Base-by-base conservation (phyloP, 2,329 filamentous ascomycete genomes). In the Xylariomycetidae sp. region DNA sequence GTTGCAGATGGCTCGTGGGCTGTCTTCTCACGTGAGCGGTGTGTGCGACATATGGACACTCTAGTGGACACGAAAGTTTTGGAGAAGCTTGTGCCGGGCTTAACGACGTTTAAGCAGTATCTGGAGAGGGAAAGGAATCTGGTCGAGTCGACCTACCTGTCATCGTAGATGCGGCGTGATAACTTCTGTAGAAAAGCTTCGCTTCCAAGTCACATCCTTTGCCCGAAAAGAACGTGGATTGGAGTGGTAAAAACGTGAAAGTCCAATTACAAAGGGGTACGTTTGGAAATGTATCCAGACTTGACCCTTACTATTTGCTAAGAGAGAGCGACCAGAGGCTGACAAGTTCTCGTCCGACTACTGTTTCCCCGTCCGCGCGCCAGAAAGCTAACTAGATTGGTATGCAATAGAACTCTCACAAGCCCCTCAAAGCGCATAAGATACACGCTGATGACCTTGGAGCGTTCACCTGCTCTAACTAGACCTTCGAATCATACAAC, bases 1-100 rank as follows among this genome's bases (percentile, higher is more conserved):
- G 18, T 30, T 20, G 35, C 31, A 2, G 13, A 27, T n/a, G 35
- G 35, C 12, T 34, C 31, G 17, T 13, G 31, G 31, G 7, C 26
- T 12, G 15, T 28, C n/a, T 19, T 34, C 24, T 16, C 31, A 8
- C 20, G 20, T 23, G 20, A 12, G 20, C 8, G 20, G 8, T 8
- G 20, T 12, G 12, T 23, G 12, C 12, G 20, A 8, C 12, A 23
- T 23, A 23, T 12, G 20, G 20, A 23, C 8, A 12, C 20, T 23
- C 20, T 23, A n/a, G 20, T 23, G 20, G 12, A 23, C 20, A 23
- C 20, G 8, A 12, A 8, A 8, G 20, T 12, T 8, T 23, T 23
- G 12, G 20, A 23, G 20, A 23, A 23, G 20, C 8, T 12, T 8
- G 20, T 23, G 20, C 20, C 20, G 12, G 20, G n/a, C 20, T 23